Base-by-base conservation (phyloP, 176 grass and related monocot species). In the Carex parvula region DNA sequence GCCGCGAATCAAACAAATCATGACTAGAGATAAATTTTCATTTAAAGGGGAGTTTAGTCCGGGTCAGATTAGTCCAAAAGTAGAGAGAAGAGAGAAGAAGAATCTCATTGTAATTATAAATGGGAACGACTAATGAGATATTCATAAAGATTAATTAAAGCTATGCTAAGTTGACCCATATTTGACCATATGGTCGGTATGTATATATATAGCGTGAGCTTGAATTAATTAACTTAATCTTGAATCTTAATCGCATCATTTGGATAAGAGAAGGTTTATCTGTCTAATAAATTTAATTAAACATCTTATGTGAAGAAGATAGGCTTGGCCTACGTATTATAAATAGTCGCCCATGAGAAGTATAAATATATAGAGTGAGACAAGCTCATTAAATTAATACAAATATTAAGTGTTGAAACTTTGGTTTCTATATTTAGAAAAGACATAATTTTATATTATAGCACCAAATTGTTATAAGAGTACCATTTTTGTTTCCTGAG, bases 101-200 rank as follows among this genome's bases (percentile, higher is more conserved):
- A 78, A 78, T 78, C 73, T 78, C 52, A 33, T 35, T 56, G 73
- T 6, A 57, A 57, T 78, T 33, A 57, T 33, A 35, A 78, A 78
- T 78, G 8, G 22, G 73, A 30, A 77, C 14, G 21, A 77, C 22
- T 54, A 54, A 30, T 55, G 50, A 55, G 71, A 75, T 29, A 21
- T 53, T 75, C 71, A 53, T 54, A 50, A 75, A 75, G 70, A 75
- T 75, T 53, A 75, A 75, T 75, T 53, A 75, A 75, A 75, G 42
- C 42, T 29, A 52, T 75, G 44, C 18, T 53, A 53, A 53, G 70
- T 75, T 75, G 20, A 75, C 44, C 41, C 44, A 75, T 26, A 24
- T 53, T 74, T 75, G 70, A 53, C 20, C 70, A 15, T 18, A 68
- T 68, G 11, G 0, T 35, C 42, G 6, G 7, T 44, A 8, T 42